Evolutionary conservation across 2,329 filamentous ascomycete species (phyloP), one percentile per base, ranked within the genome.

Genomic region (Claviceps pazoutovae): DNA sequence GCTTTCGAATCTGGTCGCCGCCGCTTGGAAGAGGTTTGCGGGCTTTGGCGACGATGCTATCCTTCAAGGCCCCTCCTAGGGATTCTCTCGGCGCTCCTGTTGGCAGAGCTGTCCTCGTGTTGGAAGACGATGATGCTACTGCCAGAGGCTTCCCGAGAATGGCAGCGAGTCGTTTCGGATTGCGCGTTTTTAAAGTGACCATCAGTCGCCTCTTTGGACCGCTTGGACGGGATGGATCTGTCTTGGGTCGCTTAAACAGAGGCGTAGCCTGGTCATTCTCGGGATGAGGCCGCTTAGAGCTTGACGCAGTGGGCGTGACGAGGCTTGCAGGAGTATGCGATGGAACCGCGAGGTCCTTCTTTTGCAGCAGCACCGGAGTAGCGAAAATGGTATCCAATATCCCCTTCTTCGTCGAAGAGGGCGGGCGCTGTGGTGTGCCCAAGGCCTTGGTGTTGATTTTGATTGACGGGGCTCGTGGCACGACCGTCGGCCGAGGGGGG

Each of bases 161-260:
- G 4, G 65, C 51, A 8, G 66, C 65, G 11, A 70, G 61, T 13
- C 65, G 62, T 47, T 59, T 65, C 1, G 66, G 60, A n/a, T 66
- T 62, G 7, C 54, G 58, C 2, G 66, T 67, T 56, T 59, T 67
- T 4, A 71, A 56, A 5, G 65, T 70, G 5, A 71, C 63, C n/a
- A 71, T 64, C 4, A 59, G 60, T 42, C 61, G 59, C 54, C 61
- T 68, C 54, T 64, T 68, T 37, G 54, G 51, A 21, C 58, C 59
- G 38, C 54, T 60, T 57, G 2, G 50, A 14, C 56, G 59, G 6
- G 56, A 51, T 2, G 57, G 55, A 16, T 58, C 57, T 1, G 59
- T 53, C 58, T 71, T 71, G 4, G 67, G 63, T 13, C 69, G 63
- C 59, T 71, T 71, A 0, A 67, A 60, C 26, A 62, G 64, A 1